Evolutionary conservation across 2,329 filamentous ascomycete genomes (phyloP), one percentile per base, ranked within the genome.

Genomic region (Fusarium kyushuense): DNA sequence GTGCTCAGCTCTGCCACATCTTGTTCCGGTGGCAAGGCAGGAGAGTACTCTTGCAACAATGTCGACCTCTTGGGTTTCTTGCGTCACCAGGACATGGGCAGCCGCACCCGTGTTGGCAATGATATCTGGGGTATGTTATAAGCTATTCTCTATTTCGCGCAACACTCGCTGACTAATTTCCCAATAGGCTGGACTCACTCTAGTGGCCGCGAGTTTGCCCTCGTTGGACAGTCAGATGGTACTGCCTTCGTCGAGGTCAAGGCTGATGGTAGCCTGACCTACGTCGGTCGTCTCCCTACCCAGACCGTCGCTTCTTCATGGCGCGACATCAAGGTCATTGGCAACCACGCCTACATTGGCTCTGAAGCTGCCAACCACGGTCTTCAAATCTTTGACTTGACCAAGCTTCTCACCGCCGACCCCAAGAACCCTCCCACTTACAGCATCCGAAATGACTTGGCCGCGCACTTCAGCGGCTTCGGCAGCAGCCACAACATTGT

Each of bases 361-460:
- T 76, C 77, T 41, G 80, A 82, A 67, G 82, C 85, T 1, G 63
- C 69, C 9, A 74, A 78, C 54, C 87, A 90, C 72, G 84, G 85
- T 48, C 81, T 90, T 25, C 88, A 90, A 74, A 84, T 90, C 73
- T 90, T 90, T 67, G 87, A 90, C 73, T 81, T 89, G 81, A 85
- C 79, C 70, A 88, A 77, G 79, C 80, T 87, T 5, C 74, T 83
- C 32, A 75, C 75, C 25, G 29, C 42, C 2, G 57, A 60, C 3
- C 35, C 35, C n/a, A 36, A 27, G 8, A 60, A 59, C 14, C 57
- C 57, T 0, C 54, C 57, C 0, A 60, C 57, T 11, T 60, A 51
- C 9, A 60, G 57, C 11, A 35, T 60, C 3, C 51, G 54, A 2
- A 33, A 30, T 5, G 57, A 60, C 42, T 25, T 60, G 25, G 25